These are phyloP conservation scores for Plasmodium coatneyi DNA, from an alignment of 169 alveolate genomes.

Conservation along the genomic window DNA sequence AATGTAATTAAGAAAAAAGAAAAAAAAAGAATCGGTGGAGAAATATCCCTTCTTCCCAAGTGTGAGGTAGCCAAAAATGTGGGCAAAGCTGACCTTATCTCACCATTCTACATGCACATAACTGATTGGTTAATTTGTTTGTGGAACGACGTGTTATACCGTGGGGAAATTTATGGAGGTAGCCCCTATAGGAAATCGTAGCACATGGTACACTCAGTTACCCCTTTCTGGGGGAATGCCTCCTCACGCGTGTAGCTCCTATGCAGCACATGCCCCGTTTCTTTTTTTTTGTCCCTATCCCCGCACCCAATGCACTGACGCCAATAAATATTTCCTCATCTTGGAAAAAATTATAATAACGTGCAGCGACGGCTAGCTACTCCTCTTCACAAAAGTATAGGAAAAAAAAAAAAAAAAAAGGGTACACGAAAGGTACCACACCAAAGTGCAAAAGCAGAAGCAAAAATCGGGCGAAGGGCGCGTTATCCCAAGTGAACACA, in stretches of 20 bases:
- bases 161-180: not conserved
- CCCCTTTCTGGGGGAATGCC: not conserved
- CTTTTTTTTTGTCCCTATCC: not conserved
- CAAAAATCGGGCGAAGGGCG: not conserved
- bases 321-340: not conserved
- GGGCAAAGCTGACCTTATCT: not conserved
- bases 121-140: not conserved
- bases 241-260: not conserved
- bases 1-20: not conserved
- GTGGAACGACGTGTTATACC: not conserved
- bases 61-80: not conserved
- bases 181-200: not conserved
- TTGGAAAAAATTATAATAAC: not conserved
- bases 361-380: not conserved
- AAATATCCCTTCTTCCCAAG: not conserved
- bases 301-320: not conserved
- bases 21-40: not conserved
- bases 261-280: not conserved
- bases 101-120: not conserved
- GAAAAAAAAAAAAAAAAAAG: not conserved
- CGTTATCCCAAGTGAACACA: not conserved
- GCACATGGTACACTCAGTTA: not conserved
- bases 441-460: not conserved
- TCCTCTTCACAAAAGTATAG: not conserved
- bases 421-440: not conserved